Evolutionary conservation across 495 filamentous ascomycete genomes (phyloP).

Genomic region (Peziza echinospora): DNA sequence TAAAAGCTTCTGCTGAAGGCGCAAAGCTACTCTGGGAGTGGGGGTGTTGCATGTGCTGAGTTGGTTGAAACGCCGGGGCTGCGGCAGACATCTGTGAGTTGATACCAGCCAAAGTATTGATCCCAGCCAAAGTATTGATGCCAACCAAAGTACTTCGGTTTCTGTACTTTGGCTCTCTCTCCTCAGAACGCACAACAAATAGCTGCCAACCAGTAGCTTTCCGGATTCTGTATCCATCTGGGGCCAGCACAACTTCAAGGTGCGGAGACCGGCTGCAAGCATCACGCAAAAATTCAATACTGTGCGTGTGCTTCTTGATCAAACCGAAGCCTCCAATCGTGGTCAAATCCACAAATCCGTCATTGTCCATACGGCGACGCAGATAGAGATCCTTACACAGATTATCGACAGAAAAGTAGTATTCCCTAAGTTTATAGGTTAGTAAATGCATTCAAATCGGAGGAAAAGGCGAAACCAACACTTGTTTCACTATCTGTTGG

Average conservation of each 20-base stretch:
- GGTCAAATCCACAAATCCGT: slow-evolving; percentile 66
- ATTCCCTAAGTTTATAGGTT: slow-evolving; percentile 29
- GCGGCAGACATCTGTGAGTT: slow-evolving; percentile 12
- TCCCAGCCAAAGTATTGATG: slow-evolving; percentile 7
- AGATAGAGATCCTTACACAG: slow-evolving; percentile 85
- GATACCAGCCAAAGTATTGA: background rate
- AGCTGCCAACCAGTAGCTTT: slow-evolving; percentile 53
- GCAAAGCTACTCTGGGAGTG: background rate
- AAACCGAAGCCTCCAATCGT: slow-evolving; percentile 69
- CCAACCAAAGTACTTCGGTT: slow-evolving; percentile 3
- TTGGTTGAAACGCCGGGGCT: background rate
- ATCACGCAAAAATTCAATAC: slow-evolving; percentile 48
- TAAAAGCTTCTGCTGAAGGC: background rate
- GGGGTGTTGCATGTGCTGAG: background rate
- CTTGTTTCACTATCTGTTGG: background rate
- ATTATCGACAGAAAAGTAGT: slow-evolving; percentile 94
- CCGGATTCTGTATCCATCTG: slow-evolving; percentile 62
- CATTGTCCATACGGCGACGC: slow-evolving; percentile 75
- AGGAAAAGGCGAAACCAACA: background rate
- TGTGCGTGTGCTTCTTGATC: slow-evolving; percentile 50
- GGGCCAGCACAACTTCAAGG: slow-evolving; percentile 46
- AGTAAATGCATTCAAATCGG: slow-evolving; percentile 6
- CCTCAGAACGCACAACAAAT: slow-evolving; percentile 46
- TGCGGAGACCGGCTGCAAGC: slow-evolving; percentile 47
- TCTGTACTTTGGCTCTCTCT: slow-evolving; percentile 35